Conservation (phyloP, 192 early-diverging fungal species). For the Spizellomyces sp. region DNA sequence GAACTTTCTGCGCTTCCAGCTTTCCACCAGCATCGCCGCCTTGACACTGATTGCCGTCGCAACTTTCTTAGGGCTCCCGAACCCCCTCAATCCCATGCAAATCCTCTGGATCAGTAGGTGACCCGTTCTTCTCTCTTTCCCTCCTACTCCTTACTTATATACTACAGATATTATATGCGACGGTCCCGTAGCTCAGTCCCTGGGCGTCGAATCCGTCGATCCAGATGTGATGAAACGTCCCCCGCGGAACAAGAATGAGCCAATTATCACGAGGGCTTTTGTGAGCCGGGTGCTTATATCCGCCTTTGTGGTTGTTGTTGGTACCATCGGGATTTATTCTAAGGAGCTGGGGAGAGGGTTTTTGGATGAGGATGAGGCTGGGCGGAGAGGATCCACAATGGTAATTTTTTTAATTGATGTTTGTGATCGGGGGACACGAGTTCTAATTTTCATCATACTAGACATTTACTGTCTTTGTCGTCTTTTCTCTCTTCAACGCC, state of each 20-base stretch:
- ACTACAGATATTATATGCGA: slow-evolving; percentile 94
- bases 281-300: slow-evolving; percentile 76
- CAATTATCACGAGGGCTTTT: slow-evolving; percentile 77
- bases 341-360: slow-evolving; percentile 72
- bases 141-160: neutral
- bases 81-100: slow-evolving; percentile 98
- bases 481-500: slow-evolving; percentile 96
- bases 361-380: slow-evolving; percentile 27
- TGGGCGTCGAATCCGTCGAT: slow-evolving; percentile 94
- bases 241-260: slow-evolving; percentile 74
- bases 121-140: slow-evolving; percentile 1
- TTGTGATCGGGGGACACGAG: neutral
- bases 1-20: slow-evolving; percentile 95
- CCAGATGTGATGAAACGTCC: slow-evolving; percentile 86
- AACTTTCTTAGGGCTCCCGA: slow-evolving; percentile 81
- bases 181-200: slow-evolving; percentile 95
- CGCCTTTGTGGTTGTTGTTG: slow-evolving; percentile 78
- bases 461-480: slow-evolving; percentile 96
- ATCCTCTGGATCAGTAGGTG: slow-evolving; percentile 96
- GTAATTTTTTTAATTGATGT: slow-evolving; percentile 46
- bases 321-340: slow-evolving; percentile 82
- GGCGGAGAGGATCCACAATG: slow-evolving; percentile 86
- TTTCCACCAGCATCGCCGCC: slow-evolving; percentile 92
- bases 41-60: slow-evolving; percentile 84
- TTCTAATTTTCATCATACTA: slow-evolving; percentile 21